Evolutionary conservation across 805 yeast genomes (phyloP).

Genomic region (Starmerella roubikii): DNA sequence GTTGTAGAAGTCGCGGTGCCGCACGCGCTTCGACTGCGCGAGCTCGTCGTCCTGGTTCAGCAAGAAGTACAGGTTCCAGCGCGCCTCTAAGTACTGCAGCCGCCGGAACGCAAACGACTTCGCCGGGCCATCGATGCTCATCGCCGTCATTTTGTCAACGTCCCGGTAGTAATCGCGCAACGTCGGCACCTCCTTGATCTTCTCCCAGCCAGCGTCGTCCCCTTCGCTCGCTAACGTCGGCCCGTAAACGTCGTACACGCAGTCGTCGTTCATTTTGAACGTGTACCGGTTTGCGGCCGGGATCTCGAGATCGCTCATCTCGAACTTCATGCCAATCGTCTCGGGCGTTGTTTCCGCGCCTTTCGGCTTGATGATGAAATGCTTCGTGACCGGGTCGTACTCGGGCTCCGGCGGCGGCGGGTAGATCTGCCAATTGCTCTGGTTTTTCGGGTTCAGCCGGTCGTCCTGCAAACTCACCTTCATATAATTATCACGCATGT

Average conservation of each 20-base stretch:
- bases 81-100: constrained; percentile 85
- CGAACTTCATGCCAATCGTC: constrained; percentile 39
- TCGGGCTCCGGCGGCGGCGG: constrained; percentile 93
- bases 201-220: neutral
- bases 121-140: constrained; percentile 89
- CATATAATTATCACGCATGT: constrained; percentile 65
- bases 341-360: constrained; percentile 30
- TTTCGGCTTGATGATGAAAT: constrained; percentile 27
- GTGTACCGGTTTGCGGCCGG: constrained; percentile 35
- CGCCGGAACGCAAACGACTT: constrained; percentile 93
- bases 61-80: constrained; percentile 82
- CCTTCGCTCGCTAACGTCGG: neutral
- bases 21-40: constrained; percentile 77
- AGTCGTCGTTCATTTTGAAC: constrained; percentile 43
- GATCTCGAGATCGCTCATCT: constrained; percentile 40
- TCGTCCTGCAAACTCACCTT: constrained; percentile 57
- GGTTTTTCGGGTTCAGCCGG: constrained; percentile 73
- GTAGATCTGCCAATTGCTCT: constrained; percentile 58
- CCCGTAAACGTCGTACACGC: constrained; percentile 52
- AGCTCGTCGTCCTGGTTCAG: constrained; percentile 88
- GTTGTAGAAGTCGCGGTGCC: constrained; percentile 94
- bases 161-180: constrained; percentile 77
- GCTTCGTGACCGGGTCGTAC: constrained; percentile 50
- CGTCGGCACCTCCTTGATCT: constrained; percentile 54
- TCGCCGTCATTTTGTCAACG: constrained; percentile 52